Conservation (phyloP, 441 rosid genomes). For the Rhodomyrtus psidioides region DNA sequence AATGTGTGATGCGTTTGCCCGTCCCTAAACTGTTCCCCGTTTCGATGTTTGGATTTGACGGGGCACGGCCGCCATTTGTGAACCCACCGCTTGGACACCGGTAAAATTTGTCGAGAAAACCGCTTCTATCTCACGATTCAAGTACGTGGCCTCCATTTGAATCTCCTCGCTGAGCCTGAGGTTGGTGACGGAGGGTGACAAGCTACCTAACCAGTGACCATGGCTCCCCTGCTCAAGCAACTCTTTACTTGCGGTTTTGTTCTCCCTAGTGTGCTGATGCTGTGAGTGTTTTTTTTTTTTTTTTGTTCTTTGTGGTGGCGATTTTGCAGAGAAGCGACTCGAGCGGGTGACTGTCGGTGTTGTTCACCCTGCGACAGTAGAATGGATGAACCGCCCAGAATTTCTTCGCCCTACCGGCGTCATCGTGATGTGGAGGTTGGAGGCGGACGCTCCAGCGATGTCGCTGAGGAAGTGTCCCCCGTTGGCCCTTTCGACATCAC, state of each 20-base stretch:
- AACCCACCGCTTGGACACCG: background rate
- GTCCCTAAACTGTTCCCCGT: background rate
- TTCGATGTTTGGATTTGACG: background rate
- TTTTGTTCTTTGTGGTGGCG: background rate
- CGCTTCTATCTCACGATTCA: background rate
- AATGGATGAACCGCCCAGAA: conserved; percentile 17
- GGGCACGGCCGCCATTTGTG: rapidly evolving
- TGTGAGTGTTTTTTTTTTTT: background rate
- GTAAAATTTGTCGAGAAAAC: rapidly evolving
- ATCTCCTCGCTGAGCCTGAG: background rate
- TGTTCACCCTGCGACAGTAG: conserved; percentile 80
- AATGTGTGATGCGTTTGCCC: rapidly evolving
- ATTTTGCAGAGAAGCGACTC: background rate
- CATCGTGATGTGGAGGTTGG: conserved; percentile 44
- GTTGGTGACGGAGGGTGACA: background rate
- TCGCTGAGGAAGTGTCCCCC: background rate
- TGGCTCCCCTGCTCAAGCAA: background rate
- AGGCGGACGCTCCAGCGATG: conserved; percentile 2
- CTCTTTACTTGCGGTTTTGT: background rate
- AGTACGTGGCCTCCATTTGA: background rate
- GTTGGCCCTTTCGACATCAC: conserved; percentile 36
- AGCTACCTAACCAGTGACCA: background rate
- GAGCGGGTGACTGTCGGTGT: conserved; percentile 29
- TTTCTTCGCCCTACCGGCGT: conserved; percentile 32
- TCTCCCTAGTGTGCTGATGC: background rate